phyloP scores from a whole-genome alignment of 2,329 filamentous ascomycete species.

The Fusarium tjaetaba region DNA sequence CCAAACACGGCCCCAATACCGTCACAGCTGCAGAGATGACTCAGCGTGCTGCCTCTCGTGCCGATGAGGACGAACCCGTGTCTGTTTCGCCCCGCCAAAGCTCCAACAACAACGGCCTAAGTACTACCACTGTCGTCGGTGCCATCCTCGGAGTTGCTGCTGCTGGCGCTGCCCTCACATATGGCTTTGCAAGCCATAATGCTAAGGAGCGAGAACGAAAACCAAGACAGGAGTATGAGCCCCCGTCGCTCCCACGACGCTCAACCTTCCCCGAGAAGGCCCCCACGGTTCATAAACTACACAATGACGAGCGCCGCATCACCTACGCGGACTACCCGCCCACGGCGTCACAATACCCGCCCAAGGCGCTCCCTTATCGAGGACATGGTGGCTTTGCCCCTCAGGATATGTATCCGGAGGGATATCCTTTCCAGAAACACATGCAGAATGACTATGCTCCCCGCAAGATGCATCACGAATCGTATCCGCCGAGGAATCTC shows the following conservation, averaged over 20 bases:
- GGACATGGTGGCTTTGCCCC: conserved; percentile 33
- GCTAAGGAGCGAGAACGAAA: conserved; percentile 56
- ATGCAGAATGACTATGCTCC: conserved; percentile 34
- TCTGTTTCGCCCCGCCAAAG: conserved; percentile 48
- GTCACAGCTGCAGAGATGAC: conserved; percentile 38
- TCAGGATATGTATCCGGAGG: conserved; percentile 37
- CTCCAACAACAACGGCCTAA: conserved; percentile 55
- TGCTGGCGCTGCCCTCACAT: conserved; percentile 72
- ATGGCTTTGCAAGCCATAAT: conserved; percentile 70
- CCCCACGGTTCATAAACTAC: conserved; percentile 41
- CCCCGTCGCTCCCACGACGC: conserved; percentile 53
- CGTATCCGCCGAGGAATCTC: conserved; percentile 35
- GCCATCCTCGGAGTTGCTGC: conserved; percentile 83
- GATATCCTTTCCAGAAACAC: conserved; percentile 34
- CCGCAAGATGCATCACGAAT: conserved; percentile 38
- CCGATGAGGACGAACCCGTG: conserved; percentile 31
- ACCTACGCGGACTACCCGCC: conserved; percentile 34
- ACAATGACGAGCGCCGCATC: conserved; percentile 32
- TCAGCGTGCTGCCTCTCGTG: conserved; percentile 33
- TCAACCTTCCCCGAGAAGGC: conserved; percentile 59
- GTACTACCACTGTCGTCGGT: conserved; percentile 74
- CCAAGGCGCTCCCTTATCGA: conserved; percentile 36
- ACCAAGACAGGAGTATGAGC: conserved; percentile 54
- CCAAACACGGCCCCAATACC: conserved; percentile 36
- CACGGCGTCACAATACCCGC: conserved; percentile 28